Conservation (phyloP, 208 protist genomes). For the Trypanosoma lewisi region DNA sequence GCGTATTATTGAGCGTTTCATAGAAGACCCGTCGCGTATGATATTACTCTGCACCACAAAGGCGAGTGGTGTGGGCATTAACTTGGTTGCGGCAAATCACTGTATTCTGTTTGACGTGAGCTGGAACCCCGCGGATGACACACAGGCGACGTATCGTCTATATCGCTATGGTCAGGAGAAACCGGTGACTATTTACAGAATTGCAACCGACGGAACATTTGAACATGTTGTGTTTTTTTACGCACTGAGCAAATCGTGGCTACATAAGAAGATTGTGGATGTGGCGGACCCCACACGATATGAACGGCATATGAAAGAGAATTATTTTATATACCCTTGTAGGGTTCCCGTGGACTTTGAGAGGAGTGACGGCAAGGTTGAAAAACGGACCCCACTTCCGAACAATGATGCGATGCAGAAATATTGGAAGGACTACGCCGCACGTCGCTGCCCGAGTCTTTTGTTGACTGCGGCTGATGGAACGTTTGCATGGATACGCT, state of each 20-base stretch:
- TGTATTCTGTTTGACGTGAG: slow-evolving; percentile 95
- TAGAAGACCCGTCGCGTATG: slow-evolving; percentile 23
- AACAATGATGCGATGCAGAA: slow-evolving; percentile 20
- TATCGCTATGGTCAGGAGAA: slow-evolving; percentile 93
- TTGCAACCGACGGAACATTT: slow-evolving; percentile 89
- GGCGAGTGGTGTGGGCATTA: slow-evolving; percentile 93
- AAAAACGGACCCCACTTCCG: slow-evolving; percentile 10
- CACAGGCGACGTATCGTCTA: slow-evolving; percentile 92
- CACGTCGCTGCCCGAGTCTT: slow-evolving; percentile 16
- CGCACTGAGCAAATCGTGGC: slow-evolving; percentile 81
- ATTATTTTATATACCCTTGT: slow-evolving; percentile 80
- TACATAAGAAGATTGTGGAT: slow-evolving; percentile 85
- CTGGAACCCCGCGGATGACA: slow-evolving; percentile 90
- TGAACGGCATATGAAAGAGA: slow-evolving; percentile 63
- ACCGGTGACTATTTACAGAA: slow-evolving; percentile 90
- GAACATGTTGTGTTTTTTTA: slow-evolving; percentile 92
- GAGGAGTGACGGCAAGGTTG: not conserved
- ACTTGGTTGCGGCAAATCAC: slow-evolving; percentile 89
- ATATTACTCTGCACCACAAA: slow-evolving; percentile 92
- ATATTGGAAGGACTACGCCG: slow-evolving; percentile 22
- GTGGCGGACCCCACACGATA: slow-evolving; percentile 68
- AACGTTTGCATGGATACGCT: slow-evolving; percentile 31
- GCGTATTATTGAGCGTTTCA: slow-evolving; percentile 64
- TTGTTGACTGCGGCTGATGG: slow-evolving; percentile 11
- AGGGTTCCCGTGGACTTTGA: slow-evolving; percentile 35